Evolutionary conservation across 768 basidiomycete species (phyloP), one percentile per base, ranked within the genome.

Genomic region (Lactarius hengduanensis): DNA sequence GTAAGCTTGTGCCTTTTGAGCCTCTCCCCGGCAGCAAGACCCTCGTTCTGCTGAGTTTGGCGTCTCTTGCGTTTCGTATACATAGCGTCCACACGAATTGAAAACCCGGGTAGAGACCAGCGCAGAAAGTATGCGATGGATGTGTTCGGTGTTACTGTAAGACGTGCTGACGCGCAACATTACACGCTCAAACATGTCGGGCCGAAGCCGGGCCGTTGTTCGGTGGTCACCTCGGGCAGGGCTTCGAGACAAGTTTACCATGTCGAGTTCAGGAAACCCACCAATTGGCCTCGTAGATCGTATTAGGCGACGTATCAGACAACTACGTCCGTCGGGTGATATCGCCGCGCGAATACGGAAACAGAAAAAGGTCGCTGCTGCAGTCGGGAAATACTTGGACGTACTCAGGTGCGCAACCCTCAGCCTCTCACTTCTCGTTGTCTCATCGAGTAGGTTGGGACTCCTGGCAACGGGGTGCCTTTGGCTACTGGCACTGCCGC

Each of bases 401-500:
- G 53, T 66, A 15, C 62, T 71, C 32, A 64, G 65, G 70, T 70
- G 62, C 32, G 70, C 43, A 38, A 43, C n/a, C 20, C 13, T 3
- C 28, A 16, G 13, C 45, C 69, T 34, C 32, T 59, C 40, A 38
- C 40, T 32, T 43, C 41, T 58, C n/a, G 32, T 62, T 15, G 55
- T 65, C 57, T 65, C 40, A 56, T 61, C 65, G 40, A 28, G 9
- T 65, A 92, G 92, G 75, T 68, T 82, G 3, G 54, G 78, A 5
- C 77, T 97, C 30, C 82, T 93, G 61, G 61, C 80, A 30, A 77
- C 79, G 5, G 94, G 94, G 15, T 87, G 92, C 75, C 58, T 84
- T n/a, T 98, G 95, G 94, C 83, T 97, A 77, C 69, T 89, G n/a
- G 77, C 84, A 6, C 80, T 97, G 61, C 96, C 96, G 4, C 81